Conservation (phyloP, 495 filamentous ascomycete species). For the Jackrogersella minutella region DNA sequence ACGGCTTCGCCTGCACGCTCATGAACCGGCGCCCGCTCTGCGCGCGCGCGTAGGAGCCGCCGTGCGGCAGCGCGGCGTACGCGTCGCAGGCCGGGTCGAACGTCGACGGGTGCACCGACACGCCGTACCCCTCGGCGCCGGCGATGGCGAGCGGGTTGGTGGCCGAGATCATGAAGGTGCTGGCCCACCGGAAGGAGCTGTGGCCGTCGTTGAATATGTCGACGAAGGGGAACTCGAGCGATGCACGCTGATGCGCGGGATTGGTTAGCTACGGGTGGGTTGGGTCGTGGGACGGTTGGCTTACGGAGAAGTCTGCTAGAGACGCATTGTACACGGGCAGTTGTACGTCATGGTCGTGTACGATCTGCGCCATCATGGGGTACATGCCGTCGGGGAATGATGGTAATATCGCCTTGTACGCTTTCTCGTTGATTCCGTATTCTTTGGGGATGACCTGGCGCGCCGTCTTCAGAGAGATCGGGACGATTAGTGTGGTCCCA, state of each 20-base stretch:
- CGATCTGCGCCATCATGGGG: slow-evolving; percentile 54
- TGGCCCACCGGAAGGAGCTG: slow-evolving; percentile 54
- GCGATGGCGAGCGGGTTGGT: slow-evolving; percentile 46
- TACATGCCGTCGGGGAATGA: slow-evolving; percentile 55
- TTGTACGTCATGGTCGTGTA: slow-evolving; percentile 55
- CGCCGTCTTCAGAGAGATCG: slow-evolving; percentile 48
- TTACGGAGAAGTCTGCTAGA: slow-evolving; percentile 53
- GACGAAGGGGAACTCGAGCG: slow-evolving; percentile 57
- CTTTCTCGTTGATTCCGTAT: slow-evolving; percentile 50
- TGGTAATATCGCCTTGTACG: slow-evolving; percentile 49
- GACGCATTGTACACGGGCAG: slow-evolving; percentile 46
- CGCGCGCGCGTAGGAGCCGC: slow-evolving; percentile 42
- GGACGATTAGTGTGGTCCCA: slow-evolving; percentile 51
- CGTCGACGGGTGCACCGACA: slow-evolving; percentile 44
- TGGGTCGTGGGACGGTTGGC: neutral
- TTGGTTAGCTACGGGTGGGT: slow-evolving; percentile 7
- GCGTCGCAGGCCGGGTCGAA: slow-evolving; percentile 53
- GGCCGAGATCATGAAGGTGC: slow-evolving; percentile 48
- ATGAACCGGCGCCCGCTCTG: slow-evolving; percentile 35
- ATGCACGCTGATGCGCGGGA: slow-evolving; percentile 43
- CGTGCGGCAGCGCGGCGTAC: slow-evolving; percentile 41
- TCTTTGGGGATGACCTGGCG: slow-evolving; percentile 48
- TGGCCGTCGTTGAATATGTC: slow-evolving; percentile 48
- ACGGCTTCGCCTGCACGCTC: slow-evolving; percentile 32
- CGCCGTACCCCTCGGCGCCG: slow-evolving; percentile 51